phyloP scores from a whole-genome alignment of 352 stramenopile genomes.

The Phytophthora tubulina region DNA sequence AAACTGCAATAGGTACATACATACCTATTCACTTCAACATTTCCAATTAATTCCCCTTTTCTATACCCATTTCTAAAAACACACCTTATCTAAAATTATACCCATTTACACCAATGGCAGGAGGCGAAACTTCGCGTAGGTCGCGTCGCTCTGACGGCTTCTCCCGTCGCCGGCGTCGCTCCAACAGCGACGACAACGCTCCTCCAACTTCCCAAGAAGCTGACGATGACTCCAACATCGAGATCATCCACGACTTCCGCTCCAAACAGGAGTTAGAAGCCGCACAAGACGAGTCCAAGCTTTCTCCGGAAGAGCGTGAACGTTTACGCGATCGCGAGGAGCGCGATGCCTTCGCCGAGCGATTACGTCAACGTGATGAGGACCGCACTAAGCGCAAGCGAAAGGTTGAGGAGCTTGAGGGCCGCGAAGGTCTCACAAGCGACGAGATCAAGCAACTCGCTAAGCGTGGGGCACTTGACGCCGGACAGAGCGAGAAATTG shows the following conservation, averaged over 20 bases:
- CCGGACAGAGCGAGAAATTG: constrained; percentile 34
- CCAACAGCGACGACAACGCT: constrained; percentile 22
- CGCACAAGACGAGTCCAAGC: constrained; percentile 27
- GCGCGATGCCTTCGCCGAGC: constrained; percentile 86
- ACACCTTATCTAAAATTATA: background rate
- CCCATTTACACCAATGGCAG: constrained; percentile 23
- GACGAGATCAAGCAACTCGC: constrained; percentile 89
- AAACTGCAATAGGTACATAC: background rate
- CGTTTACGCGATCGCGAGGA: constrained; percentile 72
- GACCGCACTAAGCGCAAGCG: constrained; percentile 73
- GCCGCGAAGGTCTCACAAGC: constrained; percentile 53
- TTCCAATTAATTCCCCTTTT: too few species aligned
- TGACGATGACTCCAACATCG: constrained; percentile 28
- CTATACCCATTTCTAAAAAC: background rate
- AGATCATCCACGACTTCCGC: constrained; percentile 57
- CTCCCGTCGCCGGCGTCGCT: constrained; percentile 43
- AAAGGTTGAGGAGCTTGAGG: constrained; percentile 51
- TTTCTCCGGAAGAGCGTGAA: constrained; percentile 56
- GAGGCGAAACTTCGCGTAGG: constrained; percentile 3
- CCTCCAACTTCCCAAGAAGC: constrained; percentile 9
- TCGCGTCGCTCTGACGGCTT: constrained; percentile 47
- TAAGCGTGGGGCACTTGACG: constrained; percentile 73
- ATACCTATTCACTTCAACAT: background rate
- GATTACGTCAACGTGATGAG: constrained; percentile 80
- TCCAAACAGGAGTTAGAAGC: constrained; percentile 50